These are phyloP conservation scores for Ganoderma meredithae DNA, from an alignment of 1,284 basidiomycete species.

Conservation along the genomic window DNA sequence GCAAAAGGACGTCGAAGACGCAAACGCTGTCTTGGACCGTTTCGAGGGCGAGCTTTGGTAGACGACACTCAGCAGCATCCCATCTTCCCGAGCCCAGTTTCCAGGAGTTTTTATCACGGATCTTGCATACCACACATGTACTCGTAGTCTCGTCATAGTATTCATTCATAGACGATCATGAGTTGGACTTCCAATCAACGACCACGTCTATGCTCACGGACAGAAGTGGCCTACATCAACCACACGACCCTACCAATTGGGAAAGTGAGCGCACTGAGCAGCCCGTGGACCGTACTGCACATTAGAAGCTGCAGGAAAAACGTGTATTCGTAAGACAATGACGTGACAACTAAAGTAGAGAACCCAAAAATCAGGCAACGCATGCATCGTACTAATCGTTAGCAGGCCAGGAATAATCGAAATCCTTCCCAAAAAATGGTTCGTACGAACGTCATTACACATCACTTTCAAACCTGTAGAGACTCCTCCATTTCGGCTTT, in stretches of 20 bases:
- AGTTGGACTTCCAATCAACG: not conserved
- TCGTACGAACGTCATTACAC: not conserved
- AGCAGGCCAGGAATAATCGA: not conserved
- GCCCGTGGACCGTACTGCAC: not conserved
- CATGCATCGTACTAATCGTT: not conserved
- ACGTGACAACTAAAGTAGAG: too few relatives aligned
- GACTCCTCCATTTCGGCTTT: not conserved
- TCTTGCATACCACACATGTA: slow-evolving; percentile 16
- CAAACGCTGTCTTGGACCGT: slow-evolving; percentile 77
- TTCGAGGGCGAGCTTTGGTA: slow-evolving; percentile 77
- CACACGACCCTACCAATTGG: too few relatives aligned
- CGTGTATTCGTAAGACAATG: not conserved
- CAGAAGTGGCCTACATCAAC: too few relatives aligned
- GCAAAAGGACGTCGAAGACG: slow-evolving; percentile 94
- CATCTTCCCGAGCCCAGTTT: not conserved
- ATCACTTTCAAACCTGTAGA: slow-evolving; percentile 1
- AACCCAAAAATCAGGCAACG: not conserved
- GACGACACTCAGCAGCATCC: not conserved
- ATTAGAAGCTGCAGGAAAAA: not conserved
- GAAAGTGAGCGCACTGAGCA: too few relatives aligned
- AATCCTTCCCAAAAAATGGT: not conserved
- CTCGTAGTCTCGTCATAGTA: not conserved
- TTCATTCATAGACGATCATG: not conserved
- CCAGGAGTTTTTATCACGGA: slow-evolving; percentile 7
- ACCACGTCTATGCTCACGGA: not conserved